Percentiles rank a stretch among this genome's conserved stretches.
Conservation (phyloP, 1,139 yeast genomes). For the Blastobotrys buckinghamii region DNA sequence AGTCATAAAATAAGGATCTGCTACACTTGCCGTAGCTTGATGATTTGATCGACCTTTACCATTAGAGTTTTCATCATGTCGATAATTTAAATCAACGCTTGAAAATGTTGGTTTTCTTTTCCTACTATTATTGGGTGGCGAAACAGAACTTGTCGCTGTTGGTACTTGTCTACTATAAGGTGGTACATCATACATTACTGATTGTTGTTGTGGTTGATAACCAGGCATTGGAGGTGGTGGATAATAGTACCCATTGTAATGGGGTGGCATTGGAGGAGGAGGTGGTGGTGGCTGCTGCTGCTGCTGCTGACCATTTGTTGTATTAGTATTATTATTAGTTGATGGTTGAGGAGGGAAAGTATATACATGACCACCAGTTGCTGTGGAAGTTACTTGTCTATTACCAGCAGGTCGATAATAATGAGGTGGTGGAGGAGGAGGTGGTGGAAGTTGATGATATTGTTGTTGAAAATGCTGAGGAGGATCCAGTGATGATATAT, state of each 20-base stretch:
- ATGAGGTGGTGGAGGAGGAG: not conserved
- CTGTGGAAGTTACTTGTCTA: constrained; percentile 1
- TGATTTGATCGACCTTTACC: not conserved
- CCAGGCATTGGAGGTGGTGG: constrained; percentile 1
- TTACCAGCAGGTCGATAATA: not conserved
- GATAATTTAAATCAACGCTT: constrained; percentile 8
- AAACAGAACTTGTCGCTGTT: constrained; percentile 10
- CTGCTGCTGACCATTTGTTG: not conserved
- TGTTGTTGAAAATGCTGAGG: not conserved
- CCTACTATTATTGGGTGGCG: constrained; percentile 6
- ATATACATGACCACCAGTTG: constrained; percentile 6
- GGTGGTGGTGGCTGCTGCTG: constrained; percentile 1
- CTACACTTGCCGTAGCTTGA: constrained; percentile 7
- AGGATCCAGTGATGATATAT: not conserved
- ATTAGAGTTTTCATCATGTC: not conserved
- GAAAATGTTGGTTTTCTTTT: constrained; percentile 11
- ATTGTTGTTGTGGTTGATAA: not conserved
- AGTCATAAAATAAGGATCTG: constrained; percentile 8
- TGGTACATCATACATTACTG: not conserved
- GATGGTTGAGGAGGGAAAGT: constrained; percentile 7
- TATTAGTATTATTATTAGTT: not conserved
- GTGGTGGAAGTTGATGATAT: not conserved
- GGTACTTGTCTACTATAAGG: constrained; percentile 6
- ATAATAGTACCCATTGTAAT: not conserved
- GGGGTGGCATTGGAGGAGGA: not conserved